These are phyloP conservation scores for Bryoerythrophyllum caledonicum DNA, from an alignment of 225 moss, liverwort and hornwort genomes.

Conservation along the genomic window DNA sequence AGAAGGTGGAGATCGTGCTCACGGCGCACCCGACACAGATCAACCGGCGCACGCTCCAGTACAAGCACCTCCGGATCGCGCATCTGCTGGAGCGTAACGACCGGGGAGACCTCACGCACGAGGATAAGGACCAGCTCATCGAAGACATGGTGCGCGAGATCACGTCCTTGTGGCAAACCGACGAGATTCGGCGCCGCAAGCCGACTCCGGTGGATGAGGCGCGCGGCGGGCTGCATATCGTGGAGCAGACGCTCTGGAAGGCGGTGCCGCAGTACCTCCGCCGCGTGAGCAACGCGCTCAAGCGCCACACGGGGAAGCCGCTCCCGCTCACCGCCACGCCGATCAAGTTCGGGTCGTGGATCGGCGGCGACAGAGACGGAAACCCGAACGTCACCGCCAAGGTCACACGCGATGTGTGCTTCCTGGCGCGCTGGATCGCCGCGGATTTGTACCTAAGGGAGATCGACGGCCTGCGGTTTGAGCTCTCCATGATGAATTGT, in stretches of 20 bases:
- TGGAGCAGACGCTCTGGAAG: constrained; percentile 88
- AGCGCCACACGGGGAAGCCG: constrained; percentile 71
- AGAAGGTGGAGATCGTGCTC: constrained; percentile 83
- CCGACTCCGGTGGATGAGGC: constrained; percentile 90
- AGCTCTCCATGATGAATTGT: constrained; percentile 69
- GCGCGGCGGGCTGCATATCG: constrained; percentile 88
- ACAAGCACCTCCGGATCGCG: constrained; percentile 78
- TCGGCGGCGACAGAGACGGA: constrained; percentile 87
- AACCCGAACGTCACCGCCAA: constrained; percentile 89
- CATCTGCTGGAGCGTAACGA: constrained; percentile 87
- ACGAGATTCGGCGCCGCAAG: constrained; percentile 80
- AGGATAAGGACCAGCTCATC: constrained; percentile 77
- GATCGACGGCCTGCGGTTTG: constrained; percentile 80
- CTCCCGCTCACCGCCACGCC: constrained; percentile 74
- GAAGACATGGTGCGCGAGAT: constrained; percentile 87
- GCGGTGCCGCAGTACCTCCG: constrained; percentile 85
- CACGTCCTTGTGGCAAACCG: constrained; percentile 88
- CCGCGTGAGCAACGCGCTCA: constrained; percentile 82
- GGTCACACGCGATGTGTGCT: constrained; percentile 80
- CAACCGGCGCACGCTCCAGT: constrained; percentile 77
- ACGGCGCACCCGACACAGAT: constrained; percentile 90
- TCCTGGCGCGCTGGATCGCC: constrained; percentile 85
- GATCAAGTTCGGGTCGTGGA: constrained; percentile 91
- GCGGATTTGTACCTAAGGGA: constrained; percentile 80
- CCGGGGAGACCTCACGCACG: constrained; percentile 74